Evolutionary conservation across 75 land plant species (phyloP), one percentile per base, ranked within the genome.

Genomic region (Azolla pinnata): DNA sequence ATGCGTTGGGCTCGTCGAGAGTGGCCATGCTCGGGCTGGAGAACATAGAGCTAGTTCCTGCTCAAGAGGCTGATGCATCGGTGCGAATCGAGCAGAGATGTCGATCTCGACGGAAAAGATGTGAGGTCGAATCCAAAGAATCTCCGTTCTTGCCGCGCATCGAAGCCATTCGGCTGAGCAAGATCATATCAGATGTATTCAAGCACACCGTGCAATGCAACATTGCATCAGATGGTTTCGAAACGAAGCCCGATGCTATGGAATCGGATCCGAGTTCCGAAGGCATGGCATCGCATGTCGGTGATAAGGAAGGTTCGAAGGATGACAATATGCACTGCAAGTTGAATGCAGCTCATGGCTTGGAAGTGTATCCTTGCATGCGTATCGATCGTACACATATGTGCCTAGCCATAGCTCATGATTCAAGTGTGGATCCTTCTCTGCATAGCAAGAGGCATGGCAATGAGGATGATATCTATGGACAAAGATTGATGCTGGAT

Each of bases 1-100:
- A 91, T 44, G 87, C 89, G 12, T 66, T 84, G 24, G 91, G 91
- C 31, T 82, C 87, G 26, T 68, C 71, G 1, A 62, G 97, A 17
- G 76, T 91, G 31, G 95, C 83, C 18, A 62, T 44, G 9, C 59
- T 88, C 2, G 88, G 97, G 18, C 74, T 91, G 1, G 73, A 75
- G 38, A 91, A 88, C 50, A 28, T 91, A 5, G 31, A 46, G 4
- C 64, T 88, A 1, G 52, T 78, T 28, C 12, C 71, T 27, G 81
- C 88, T 33, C 75, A 76, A 4, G 93, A 91, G 49, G 68, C 76
- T 29, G 50, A 70, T 59, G 59, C 33, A 32, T 55, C 69, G 42
- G 70, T 74, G 5, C 62, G 67, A 7, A 64, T 64, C 24, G 65
- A 64, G 12, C 63, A 75, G 49, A 59, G 72, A 24, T 44, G 77